Percentiles rank a stretch among this genome's conserved stretches.
These are phyloP conservation scores for Thecaphora thlaspeos DNA, from an alignment of 1,284 basidiomycete genomes.

Conservation along the genomic window DNA sequence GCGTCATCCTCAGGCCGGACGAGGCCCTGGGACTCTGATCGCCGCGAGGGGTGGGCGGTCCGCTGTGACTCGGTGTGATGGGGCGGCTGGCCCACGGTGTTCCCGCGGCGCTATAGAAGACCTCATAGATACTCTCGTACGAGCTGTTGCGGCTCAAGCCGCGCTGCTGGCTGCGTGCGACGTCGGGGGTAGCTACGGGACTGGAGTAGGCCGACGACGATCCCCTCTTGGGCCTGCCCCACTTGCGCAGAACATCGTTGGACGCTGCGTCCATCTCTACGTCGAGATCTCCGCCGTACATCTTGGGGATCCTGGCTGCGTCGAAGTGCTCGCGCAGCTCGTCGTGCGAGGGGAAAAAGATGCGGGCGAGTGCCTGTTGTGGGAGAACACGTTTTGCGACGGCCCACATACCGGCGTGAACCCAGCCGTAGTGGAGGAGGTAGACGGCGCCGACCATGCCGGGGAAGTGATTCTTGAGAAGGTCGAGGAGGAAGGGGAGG, in stretches of 20 bases:
- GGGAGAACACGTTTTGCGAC: conserved; percentile 74
- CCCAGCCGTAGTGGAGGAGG: conserved; percentile 78
- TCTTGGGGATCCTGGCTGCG: conserved; percentile 61
- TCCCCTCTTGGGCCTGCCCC: conserved; percentile 16
- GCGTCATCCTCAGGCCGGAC: conserved; percentile 27
- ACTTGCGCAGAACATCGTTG: conserved; percentile 49
- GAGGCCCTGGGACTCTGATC: conserved; percentile 1
- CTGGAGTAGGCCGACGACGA: not conserved
- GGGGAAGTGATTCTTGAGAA: conserved; percentile 55
- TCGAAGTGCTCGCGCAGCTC: conserved; percentile 68
- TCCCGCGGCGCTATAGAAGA: conserved; percentile 39
- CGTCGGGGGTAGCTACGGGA: conserved; percentile 8
- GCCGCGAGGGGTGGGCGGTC: conserved; percentile 24
- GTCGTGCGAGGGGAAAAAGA: conserved; percentile 69
- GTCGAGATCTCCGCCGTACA: conserved; percentile 45
- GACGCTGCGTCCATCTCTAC: conserved; percentile 31
- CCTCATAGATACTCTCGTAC: conserved; percentile 52
- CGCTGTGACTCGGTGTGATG: conserved; percentile 36
- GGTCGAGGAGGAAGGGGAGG: conserved; percentile 51
- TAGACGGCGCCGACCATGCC: conserved; percentile 64
- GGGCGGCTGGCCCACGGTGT: conserved; percentile 37
- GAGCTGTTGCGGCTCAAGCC: conserved; percentile 29
- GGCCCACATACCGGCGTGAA: conserved; percentile 74
- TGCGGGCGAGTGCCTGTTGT: conserved; percentile 67
- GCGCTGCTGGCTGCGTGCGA: not conserved